Base-by-base conservation (phyloP, 2,329 filamentous ascomycete species). In the Colletotrichum truncatum region DNA sequence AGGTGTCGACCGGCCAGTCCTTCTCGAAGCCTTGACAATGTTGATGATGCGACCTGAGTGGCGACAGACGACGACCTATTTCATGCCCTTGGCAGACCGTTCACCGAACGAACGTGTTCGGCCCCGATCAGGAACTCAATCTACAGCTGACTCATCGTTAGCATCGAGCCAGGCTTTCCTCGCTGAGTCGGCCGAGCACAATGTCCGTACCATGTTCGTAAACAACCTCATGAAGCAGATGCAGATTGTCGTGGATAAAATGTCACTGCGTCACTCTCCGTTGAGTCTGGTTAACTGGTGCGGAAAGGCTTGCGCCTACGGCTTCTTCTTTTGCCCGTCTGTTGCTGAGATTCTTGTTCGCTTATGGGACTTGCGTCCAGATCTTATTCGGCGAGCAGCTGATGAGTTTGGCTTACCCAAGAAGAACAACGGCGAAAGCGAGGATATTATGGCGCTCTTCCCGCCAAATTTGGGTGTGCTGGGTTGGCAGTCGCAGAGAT, bases 21-120 rank as follows among this genome's bases (percentile, higher is more conserved):
- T 97, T 43, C 85, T 97, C 30, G 94, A 97, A 73, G 91, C 89
- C 5, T 85, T 92, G 21, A 89, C 91, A 51, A 87, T 91, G 56
- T 89, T 98, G 73, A 97, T 97, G 94, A 91, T 91, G 77, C 87
- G 94, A 48, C 89, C 91, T 0, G 94, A 98, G 79, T 98, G 94
- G 94, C 89, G 93, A 67, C 84, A 91, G 56, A 86, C 89, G 25
- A 91, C 91, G 0, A 89, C 89, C 4, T 87, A 85, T 18, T 90
- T 92, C 73, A 86, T 88, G 62, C 87, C 91, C 0, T 77, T 92
- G 26, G 80, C 78, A 11, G 85, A 89, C 41, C 87, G 88, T 48
- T 82, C 80, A 30, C 80, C 81, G 2, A 76, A 74, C 36, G 85
- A 86, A 67, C 77, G 77, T 18, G 76, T 81, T 18, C 81, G 77